Evolutionary conservation across 768 basidiomycete genomes (phyloP).

Genomic region (Lanmaoa pseudosensibilis): DNA sequence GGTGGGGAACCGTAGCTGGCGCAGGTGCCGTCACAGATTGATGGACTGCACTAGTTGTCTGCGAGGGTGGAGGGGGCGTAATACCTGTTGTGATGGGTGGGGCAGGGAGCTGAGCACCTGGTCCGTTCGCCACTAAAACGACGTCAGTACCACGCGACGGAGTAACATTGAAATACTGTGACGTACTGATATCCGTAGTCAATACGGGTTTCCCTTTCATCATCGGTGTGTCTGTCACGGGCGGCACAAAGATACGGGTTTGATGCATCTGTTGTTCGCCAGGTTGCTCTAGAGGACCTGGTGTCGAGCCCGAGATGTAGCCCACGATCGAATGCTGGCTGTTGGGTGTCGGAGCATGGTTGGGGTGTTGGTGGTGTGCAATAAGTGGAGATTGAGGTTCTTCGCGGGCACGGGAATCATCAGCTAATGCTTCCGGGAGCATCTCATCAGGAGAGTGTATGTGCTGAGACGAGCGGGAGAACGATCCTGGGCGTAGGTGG

Average conservation of each 20-base stretch:
- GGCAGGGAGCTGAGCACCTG: constrained; percentile 15
- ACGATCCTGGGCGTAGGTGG: constrained; percentile 27
- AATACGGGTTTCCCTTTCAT: constrained; percentile 57
- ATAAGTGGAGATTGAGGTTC: constrained; percentile 34
- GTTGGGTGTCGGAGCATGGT: constrained; percentile 17
- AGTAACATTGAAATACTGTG: not conserved
- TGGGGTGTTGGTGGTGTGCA: constrained; percentile 34
- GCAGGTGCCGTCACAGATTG: constrained; percentile 6
- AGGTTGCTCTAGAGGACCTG: constrained; percentile 34
- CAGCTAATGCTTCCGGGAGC: constrained; percentile 45
- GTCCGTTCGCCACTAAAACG: constrained; percentile 20
- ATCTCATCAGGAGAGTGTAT: constrained; percentile 47
- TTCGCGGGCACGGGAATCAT: constrained; percentile 34
- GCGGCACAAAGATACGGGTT: constrained; percentile 71
- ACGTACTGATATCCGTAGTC: constrained; percentile 26
- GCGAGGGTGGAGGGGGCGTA: constrained; percentile 16
- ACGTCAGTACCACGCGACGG: constrained; percentile 14
- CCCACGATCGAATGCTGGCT: constrained; percentile 22
- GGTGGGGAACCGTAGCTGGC: not conserved
- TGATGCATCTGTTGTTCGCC: constrained; percentile 49
- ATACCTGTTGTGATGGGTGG: constrained; percentile 12
- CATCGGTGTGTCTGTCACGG: constrained; percentile 68
- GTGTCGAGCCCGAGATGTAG: constrained; percentile 20
- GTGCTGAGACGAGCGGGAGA: constrained; percentile 36
- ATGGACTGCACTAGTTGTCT: constrained; percentile 8